Base-by-base conservation (phyloP, 2,329 filamentous ascomycete genomes). In the Ophioceras dolichostomum region DNA sequence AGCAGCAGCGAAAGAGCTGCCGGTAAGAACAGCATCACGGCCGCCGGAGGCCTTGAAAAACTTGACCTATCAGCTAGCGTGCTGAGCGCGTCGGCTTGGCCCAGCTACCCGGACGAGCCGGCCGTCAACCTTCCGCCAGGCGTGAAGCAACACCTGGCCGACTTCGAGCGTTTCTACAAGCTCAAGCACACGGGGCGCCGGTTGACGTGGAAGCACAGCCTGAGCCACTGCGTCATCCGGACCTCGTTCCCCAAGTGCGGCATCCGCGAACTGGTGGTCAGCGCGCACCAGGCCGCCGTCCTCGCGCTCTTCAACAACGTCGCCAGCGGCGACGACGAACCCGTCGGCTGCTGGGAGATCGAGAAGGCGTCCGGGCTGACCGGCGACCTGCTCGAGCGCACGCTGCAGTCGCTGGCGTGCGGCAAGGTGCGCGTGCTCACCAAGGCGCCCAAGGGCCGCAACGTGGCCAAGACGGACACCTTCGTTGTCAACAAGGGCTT, bases 371-470 rank as follows among this genome's bases (percentile, higher is more conserved):
- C 85, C 0, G 81, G 77, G 19, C 71, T 96, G 10, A 71, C 76
- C 28, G 83, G 84, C 37, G 65, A 67, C 24, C 87, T 96, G 52
- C 74, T 98, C 17, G 77, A 83, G 48, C 83, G 91, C 40, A 98
- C 91, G 0, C 73, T 98, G 13, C 91, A 98, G 58, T 95, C 88
- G 4, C 76, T 98, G 22, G 91, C 93, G 3, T 96, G 89, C 55
- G 89, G 83, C 45, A 91, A 87, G 61, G 72, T 82, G 21, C 79
- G 86, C 6, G 85, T 95, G 10, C 69, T 98, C 14, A 71, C 64
- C 31, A 98, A 98, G 60, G 74, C 80, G 43, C 91, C 91, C 26
- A 87, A 84, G 57, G 81, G 84, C 37, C 76, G 79, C 38, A 88
- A 98, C 0, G 77, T 98, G 46, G 71, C 73, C 41, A 53, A 66